Evolutionary conservation across 177 flowering plant genomes (phyloP), one percentile per base, ranked within the genome.

Genomic region (Vitis hybrid): DNA sequence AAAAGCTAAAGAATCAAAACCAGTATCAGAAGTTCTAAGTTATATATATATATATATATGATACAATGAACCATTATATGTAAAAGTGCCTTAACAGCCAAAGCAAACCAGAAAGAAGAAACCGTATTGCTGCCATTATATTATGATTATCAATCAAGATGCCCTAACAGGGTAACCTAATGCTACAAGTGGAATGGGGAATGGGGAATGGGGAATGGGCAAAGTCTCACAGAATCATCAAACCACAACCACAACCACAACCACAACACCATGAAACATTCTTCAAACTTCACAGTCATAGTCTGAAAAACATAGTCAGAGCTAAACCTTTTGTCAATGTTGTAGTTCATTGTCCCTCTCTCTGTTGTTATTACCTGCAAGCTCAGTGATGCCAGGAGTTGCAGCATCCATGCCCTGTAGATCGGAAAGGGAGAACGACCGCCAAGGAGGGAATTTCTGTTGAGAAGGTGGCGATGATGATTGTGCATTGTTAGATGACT

Each of bases 371-470:
- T 54, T 49, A 26, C 30, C 30, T 7, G 49, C 67, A 39, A 65
- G 65, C 30, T 34, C 66, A 54, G 70, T 54, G 52, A 70, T 67
- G 45, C 65, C 32, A 23, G 73, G 64, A 54, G 70, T 64, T 21
- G 63, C 39, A 49, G 65, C 74, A 63, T 74, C 72, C 21, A 79
- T 71, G 39, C 60, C 62, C 49, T 85, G 93, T 49, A 92, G 66
- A 78, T 90, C 93, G 17, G 87, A 72, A 58, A 86, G 67, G 1
- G 93, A 92, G 81, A 84, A 89, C 18, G 92, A 89, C 51, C 95
- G 71, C 80, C 81, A 82, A 3, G 87, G 69, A 48, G 83, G 66
- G 57, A 80, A 69, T 51, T 67, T 71, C 54, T 56, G 56, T 18
- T 51, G 76, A 57, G 76, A 73, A 15, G 80, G 65, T 4, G 79